phyloP scores from a whole-genome alignment of 768 basidiomycete species.

The Lactifluus pinguis region DNA sequence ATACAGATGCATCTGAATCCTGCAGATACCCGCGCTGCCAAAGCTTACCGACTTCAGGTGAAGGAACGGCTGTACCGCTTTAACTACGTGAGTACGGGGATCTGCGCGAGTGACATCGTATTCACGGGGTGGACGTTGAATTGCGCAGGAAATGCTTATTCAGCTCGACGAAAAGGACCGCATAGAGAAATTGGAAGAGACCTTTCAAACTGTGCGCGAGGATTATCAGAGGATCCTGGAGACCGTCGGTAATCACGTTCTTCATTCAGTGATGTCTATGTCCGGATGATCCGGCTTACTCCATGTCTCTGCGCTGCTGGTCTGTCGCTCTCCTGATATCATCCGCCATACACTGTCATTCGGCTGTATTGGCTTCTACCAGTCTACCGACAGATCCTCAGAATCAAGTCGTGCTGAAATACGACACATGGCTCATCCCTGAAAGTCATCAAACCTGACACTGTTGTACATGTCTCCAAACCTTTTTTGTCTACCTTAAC shows the following conservation, averaged over 20 bases:
- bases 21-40: slow-evolving; percentile 42
- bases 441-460: neutral
- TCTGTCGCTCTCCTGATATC: neutral
- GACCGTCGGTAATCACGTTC: slow-evolving; percentile 29
- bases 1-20: slow-evolving; percentile 63
- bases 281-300: neutral
- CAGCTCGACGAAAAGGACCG: slow-evolving; percentile 85
- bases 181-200: slow-evolving; percentile 84
- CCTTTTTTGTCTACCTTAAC: slow-evolving; percentile 30
- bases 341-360: neutral
- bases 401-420: neutral
- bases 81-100: slow-evolving; percentile 69
- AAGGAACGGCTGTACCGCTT: slow-evolving; percentile 93
- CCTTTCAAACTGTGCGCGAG: slow-evolving; percentile 76
- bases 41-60: slow-evolving; percentile 78
- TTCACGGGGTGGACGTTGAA: neutral
- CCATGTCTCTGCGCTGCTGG: neutral
- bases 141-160: slow-evolving; percentile 69
- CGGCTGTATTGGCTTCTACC: neutral
- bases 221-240: slow-evolving; percentile 79
- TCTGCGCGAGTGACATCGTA: neutral
- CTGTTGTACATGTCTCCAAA: neutral
- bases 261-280: neutral
- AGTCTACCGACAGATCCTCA: neutral
- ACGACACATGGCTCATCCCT: neutral